Evolutionary conservation across 129 eudicot species (phyloP).

Genomic region (Erigeron canadensis): DNA sequence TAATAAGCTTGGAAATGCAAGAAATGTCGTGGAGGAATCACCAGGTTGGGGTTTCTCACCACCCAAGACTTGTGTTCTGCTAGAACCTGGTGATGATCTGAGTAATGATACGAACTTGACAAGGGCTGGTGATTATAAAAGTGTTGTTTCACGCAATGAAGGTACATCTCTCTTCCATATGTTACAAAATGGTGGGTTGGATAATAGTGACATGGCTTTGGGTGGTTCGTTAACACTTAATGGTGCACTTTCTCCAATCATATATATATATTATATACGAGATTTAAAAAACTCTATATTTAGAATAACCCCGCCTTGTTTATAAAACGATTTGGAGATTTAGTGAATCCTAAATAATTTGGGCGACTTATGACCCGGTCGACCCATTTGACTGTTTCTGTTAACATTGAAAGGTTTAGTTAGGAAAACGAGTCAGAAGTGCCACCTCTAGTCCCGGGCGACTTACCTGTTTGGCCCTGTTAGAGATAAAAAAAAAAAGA

Average conservation of each 20-base stretch:
- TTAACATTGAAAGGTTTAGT: too few species aligned
- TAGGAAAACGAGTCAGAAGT: background rate
- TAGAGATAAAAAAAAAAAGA: too few species aligned
- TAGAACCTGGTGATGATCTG: constrained; percentile 72
- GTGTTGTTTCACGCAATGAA: constrained; percentile 32
- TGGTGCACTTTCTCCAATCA: background rate
- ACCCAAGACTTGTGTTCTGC: constrained; percentile 73
- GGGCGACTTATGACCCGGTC: too few species aligned
- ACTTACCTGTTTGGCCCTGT: too few species aligned
- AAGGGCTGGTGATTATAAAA: constrained; percentile 14
- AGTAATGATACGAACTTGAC: constrained; percentile 23
- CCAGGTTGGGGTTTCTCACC: constrained; percentile 84
- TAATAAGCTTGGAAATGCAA: constrained; percentile 37
- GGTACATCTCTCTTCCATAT: constrained; percentile 31
- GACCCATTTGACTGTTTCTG: too few species aligned
- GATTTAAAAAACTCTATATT: too few species aligned
- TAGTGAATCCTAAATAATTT: too few species aligned
- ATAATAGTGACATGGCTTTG: background rate
- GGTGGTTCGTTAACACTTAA: background rate
- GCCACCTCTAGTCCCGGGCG: background rate
- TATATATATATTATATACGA: background rate
- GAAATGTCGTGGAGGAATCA: constrained; percentile 57
- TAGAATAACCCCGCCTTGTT: too few species aligned
- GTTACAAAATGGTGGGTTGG: constrained; percentile 2
- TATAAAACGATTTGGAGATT: too few species aligned